phyloP scores from a whole-genome alignment of 768 basidiomycete species.

The Agrocybe chaxingu region DNA sequence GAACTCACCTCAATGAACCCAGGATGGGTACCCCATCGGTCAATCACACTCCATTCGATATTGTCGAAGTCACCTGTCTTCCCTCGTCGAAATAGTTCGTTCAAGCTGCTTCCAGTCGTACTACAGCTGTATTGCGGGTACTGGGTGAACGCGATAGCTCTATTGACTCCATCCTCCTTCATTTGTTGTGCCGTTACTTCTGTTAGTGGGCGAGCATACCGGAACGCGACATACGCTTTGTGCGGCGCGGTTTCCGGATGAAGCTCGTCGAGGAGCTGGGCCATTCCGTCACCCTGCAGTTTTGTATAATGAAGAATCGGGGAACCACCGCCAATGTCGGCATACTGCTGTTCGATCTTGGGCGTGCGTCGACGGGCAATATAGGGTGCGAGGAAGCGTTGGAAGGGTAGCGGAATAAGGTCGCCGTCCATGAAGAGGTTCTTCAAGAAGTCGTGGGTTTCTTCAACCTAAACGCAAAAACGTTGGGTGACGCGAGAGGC shows the following conservation, averaged over 20 bases:
- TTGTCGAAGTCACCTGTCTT: conserved; percentile 58
- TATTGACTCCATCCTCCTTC: conserved; percentile 85
- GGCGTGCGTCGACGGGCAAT: conserved; percentile 91
- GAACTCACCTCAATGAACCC: conserved; percentile 86
- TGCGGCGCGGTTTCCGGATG: conserved; percentile 91
- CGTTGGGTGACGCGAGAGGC: conserved; percentile 3
- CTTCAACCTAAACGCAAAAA: conserved; percentile 60
- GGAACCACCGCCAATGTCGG: conserved; percentile 93
- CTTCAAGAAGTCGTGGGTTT: conserved; percentile 90
- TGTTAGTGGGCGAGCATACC: conserved; percentile 88
- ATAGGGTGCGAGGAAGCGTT: conserved; percentile 78
- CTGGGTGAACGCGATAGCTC: conserved; percentile 95
- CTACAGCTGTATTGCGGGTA: conserved; percentile 99
- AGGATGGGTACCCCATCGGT: conserved; percentile 94
- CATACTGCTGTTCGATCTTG: conserved; percentile 91
- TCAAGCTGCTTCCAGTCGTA: conserved; percentile 95
- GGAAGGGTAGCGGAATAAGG: conserved; percentile 94
- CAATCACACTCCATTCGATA: conserved; percentile 96
- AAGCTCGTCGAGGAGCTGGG: conserved; percentile 87
- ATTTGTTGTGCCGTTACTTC: conserved; percentile 79
- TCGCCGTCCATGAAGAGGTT: conserved; percentile 91
- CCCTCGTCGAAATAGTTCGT: conserved; percentile 78
- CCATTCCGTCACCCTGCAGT: conserved; percentile 89
- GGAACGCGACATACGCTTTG: conserved; percentile 94
- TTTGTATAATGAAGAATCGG: conserved; percentile 91